These are phyloP conservation scores for Umbelopsis ramanniana DNA, from an alignment of 192 early-diverging fungal species.

Conservation along the genomic window DNA sequence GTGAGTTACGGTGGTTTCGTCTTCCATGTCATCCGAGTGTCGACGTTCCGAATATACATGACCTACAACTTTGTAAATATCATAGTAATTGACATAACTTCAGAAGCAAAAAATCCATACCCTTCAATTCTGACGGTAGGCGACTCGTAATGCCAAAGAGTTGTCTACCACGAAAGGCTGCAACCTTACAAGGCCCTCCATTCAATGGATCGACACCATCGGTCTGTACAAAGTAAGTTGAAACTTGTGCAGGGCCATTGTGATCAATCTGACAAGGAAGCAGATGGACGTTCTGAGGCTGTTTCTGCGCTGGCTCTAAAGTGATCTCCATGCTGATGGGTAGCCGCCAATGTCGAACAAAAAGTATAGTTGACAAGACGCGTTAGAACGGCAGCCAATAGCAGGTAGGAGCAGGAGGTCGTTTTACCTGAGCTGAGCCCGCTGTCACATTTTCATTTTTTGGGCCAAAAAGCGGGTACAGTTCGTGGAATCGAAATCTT, in stretches of 20 bases:
- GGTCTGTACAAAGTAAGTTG: background rate
- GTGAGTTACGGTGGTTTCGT: background rate
- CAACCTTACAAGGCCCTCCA: background rate
- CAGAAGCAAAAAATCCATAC: background rate
- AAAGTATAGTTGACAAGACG: too few species aligned
- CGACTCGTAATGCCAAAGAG: background rate
- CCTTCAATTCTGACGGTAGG: background rate
- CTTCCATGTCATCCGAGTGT: background rate
- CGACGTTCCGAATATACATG: background rate
- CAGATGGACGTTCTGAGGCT: background rate
- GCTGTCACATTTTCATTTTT: constrained; percentile 20
- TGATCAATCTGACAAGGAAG: constrained; percentile 16
- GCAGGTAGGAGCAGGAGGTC: too few species aligned
- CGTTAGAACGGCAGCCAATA: too few species aligned
- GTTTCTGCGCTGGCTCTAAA: background rate
- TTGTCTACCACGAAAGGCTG: constrained; percentile 10
- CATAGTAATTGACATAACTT: background rate
- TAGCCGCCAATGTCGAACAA: background rate
- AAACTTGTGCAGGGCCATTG: constrained; percentile 3
- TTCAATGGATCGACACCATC: background rate
- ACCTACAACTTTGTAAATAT: background rate
- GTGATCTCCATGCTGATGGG: background rate
- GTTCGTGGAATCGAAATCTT: background rate
- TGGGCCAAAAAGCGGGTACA: background rate
- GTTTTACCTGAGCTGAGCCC: background rate